A percentile compares a stretch with the other conserved stretches of the same genome.
These are phyloP conservation scores for Neurospora pannonica DNA, from an alignment of 495 filamentous ascomycete genomes.

Conservation along the genomic window DNA sequence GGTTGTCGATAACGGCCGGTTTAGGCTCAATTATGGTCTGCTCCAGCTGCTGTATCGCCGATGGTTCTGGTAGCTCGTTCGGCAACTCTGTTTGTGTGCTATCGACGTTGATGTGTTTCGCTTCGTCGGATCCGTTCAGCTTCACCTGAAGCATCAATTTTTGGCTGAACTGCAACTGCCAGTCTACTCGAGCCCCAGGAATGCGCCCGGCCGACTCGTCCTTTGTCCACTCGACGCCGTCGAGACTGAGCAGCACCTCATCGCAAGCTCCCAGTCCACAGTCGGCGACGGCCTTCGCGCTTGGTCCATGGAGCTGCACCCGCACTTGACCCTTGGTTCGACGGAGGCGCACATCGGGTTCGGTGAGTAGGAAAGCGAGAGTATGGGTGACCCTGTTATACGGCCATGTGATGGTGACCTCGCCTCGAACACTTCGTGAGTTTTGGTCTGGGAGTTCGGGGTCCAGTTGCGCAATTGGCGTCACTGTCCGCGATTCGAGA, in stretches of 20 bases:
- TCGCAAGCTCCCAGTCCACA: constrained; percentile 67
- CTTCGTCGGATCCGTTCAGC: constrained; percentile 24
- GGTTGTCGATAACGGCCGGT: not conserved
- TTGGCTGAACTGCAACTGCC: constrained; percentile 57
- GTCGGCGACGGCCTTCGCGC: constrained; percentile 59
- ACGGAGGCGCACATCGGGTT: constrained; percentile 80
- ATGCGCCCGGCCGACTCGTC: constrained; percentile 45
- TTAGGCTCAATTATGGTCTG: not conserved
- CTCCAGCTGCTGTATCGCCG: not conserved
- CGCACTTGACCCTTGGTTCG: constrained; percentile 73
- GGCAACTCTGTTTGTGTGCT: constrained; percentile 17
- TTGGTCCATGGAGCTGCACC: constrained; percentile 61
- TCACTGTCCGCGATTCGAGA: constrained; percentile 12
- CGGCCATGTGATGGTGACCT: constrained; percentile 84
- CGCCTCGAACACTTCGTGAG: constrained; percentile 39
- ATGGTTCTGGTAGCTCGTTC: not conserved
- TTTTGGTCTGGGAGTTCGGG: constrained; percentile 39
- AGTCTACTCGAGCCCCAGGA: constrained; percentile 61
- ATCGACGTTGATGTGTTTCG: constrained; percentile 38
- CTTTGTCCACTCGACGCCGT: constrained; percentile 50
- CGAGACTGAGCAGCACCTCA: constrained; percentile 56
- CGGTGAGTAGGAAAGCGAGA: constrained; percentile 68
- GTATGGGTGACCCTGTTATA: constrained; percentile 67
- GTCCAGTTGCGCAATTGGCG: constrained; percentile 56
- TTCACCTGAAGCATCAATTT: constrained; percentile 49